phyloP scores from a whole-genome alignment of 441 rosid species.

The Aleurites moluccanus region DNA sequence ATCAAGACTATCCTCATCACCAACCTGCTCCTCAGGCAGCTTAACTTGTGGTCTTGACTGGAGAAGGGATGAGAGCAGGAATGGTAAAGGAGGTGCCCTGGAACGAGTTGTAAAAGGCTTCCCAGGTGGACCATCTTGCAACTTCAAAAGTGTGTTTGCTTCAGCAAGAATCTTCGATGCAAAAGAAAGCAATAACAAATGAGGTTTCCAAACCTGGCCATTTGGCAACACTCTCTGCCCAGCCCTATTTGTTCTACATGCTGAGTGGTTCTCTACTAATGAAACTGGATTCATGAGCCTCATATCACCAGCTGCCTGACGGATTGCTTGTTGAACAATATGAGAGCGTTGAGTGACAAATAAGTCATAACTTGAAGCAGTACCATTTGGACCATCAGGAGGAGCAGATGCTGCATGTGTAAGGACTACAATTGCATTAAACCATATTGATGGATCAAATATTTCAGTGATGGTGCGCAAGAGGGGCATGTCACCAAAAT shows the following conservation, averaged over 20 bases:
- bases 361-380: constrained; percentile 91
- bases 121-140: constrained; percentile 88
- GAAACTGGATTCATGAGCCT: constrained; percentile 96
- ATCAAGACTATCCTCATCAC: constrained; percentile 65
- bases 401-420: constrained; percentile 99
- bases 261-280: constrained; percentile 94
- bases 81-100: constrained; percentile 79
- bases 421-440: constrained; percentile 94
- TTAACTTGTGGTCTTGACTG: constrained; percentile 84
- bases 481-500: constrained; percentile 90
- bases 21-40: constrained; percentile 86
- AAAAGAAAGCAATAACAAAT: constrained; percentile 83
- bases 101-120: constrained; percentile 67
- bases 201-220: constrained; percentile 99
- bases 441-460: constrained; percentile 95
- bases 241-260: constrained; percentile 91
- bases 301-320: constrained; percentile 98
- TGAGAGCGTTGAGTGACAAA: constrained; percentile 98
- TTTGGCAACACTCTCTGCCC: constrained; percentile 98
- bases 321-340: constrained; percentile 90
- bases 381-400: constrained; percentile 95
- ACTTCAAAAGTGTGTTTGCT: constrained; percentile 75
- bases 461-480: constrained; percentile 86
- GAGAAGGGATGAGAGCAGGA: constrained; percentile 81
- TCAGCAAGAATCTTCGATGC: constrained; percentile 97